Base-by-base conservation (phyloP, 805 yeast species). In the Cyberlindnera nakhonratchasimensis region DNA sequence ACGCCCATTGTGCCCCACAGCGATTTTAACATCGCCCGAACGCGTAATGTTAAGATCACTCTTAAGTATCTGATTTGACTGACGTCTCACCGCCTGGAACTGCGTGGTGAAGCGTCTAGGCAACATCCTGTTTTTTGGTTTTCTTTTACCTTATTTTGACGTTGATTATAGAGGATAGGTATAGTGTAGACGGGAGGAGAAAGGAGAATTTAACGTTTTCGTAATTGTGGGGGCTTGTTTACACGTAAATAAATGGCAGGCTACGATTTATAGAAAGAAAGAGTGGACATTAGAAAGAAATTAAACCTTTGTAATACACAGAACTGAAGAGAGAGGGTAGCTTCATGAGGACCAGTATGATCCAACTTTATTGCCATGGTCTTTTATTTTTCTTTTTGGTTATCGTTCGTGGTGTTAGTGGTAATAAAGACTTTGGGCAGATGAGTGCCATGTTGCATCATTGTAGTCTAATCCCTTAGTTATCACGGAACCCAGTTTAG, bases 1-100 rank as follows among this genome's bases (percentile, higher is more conserved):
- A 45, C 86, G 73, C 23, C 95, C 95, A 35, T 95, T 93, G 37
- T 76, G 66, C 47, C 96, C 96, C 26, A 72, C 69, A n/a, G 85
- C 63, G 33, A 83, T 62, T 52, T 79, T 72, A 33, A 88, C 82
- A 58, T 87, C 85, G 20, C 96, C 96, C 39, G 74, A 71, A 51
- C 79, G 74, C 42, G 91, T 82, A 64, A 86, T 79, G 60, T 79
- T 79, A 56, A 82, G 66, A 64, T 86, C 93, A 44, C 77, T 70
- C 46, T 67, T 68, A 37, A 72, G 38, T 9, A 54, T 43, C 6
- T 37, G 37, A 1, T 54, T 37, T 13, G 57, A 52, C 37, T 55
- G 53, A 16, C 25, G 43, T 49, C 59, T 50, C 21, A 47, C 44
- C 16, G 44, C 48, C 17, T 17, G 36, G 8, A 46, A 20, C 6